Evolutionary conservation across 441 rosid species (phyloP).

Genomic region (Arabidopsis lyrata): DNA sequence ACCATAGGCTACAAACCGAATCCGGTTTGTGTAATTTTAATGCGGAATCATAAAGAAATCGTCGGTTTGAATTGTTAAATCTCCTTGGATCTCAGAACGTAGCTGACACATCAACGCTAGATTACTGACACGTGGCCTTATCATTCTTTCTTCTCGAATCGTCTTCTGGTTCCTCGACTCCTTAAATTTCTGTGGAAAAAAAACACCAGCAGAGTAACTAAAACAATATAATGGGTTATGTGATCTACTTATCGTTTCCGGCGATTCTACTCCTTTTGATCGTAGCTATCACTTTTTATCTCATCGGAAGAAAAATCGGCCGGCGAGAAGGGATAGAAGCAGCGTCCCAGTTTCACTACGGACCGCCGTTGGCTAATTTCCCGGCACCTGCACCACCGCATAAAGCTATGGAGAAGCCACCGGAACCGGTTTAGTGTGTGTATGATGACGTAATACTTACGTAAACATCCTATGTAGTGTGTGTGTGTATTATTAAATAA

Average conservation of each 20-base stretch:
- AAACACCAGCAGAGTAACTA: background rate
- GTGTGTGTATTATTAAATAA: background rate
- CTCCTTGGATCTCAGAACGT: background rate
- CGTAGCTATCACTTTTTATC: slow-evolving; percentile 42
- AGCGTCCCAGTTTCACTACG: background rate
- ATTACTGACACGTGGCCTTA: slow-evolving; percentile 29
- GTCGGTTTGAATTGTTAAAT: slow-evolving; percentile 49
- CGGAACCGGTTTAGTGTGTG: background rate
- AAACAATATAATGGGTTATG: slow-evolving; percentile 35
- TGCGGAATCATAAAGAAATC: slow-evolving; percentile 18
- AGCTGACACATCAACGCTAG: background rate
- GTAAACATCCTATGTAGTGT: background rate
- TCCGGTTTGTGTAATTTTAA: slow-evolving; percentile 45
- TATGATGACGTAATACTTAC: slow-evolving; percentile 24
- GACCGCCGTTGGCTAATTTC: slow-evolving; percentile 26
- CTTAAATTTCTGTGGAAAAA: background rate
- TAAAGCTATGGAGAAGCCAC: slow-evolving; percentile 22
- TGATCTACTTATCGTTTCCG: slow-evolving; percentile 42
- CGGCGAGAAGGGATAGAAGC: slow-evolving; percentile 30
- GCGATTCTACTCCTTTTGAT: slow-evolving; percentile 45
- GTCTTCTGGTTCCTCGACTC: slow-evolving; percentile 15
- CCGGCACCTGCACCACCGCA: slow-evolving; percentile 42
- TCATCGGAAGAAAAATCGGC: slow-evolving; percentile 40
- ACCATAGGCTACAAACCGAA: slow-evolving; percentile 45
- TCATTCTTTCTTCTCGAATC: slow-evolving; percentile 22